A percentile compares a stretch with the other conserved stretches of the same genome.
Conservation (phyloP, 345 rosid genomes). For the Orychophragmus violaceus region DNA sequence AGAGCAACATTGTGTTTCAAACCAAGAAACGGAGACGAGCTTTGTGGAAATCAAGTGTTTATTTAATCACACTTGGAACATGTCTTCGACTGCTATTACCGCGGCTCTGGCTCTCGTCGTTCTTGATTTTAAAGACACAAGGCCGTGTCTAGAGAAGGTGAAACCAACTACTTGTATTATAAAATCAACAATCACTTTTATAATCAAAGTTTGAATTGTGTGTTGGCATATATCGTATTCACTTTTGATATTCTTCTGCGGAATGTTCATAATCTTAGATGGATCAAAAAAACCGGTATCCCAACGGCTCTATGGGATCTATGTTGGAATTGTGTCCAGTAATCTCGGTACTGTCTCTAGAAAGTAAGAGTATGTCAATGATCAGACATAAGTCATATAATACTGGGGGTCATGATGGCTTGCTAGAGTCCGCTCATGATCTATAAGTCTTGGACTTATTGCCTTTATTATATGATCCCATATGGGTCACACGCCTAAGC, state of each 20-base stretch:
- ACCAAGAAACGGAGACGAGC: slow-evolving; percentile 41
- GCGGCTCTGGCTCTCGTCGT: slow-evolving; percentile 77
- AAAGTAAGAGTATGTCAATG: no score
- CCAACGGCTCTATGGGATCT: slow-evolving; percentile 69
- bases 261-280: slow-evolving; percentile 77
- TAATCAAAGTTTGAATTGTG: not conserved
- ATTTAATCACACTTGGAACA: slow-evolving; percentile 61
- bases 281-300: slow-evolving; percentile 83
- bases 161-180: not conserved
- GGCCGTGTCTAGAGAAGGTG: slow-evolving; percentile 78
- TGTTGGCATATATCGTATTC: slow-evolving; percentile 63
- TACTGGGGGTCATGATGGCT: no score
- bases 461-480: no score
- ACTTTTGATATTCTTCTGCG: slow-evolving; percentile 74
- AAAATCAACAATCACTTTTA: not conserved
- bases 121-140: slow-evolving; percentile 82
- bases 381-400: no score
- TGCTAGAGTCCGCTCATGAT: no score
- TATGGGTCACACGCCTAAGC: no score
- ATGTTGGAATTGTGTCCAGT: no score
- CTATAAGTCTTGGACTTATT: no score
- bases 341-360: no score
- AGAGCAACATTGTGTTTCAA: slow-evolving; percentile 21
- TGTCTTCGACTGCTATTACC: slow-evolving; percentile 88
- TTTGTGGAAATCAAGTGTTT: slow-evolving; percentile 60